These are phyloP conservation scores for Dactylonectria estremocensis DNA, from an alignment of 2,329 filamentous ascomycete species.

Conservation along the genomic window DNA sequence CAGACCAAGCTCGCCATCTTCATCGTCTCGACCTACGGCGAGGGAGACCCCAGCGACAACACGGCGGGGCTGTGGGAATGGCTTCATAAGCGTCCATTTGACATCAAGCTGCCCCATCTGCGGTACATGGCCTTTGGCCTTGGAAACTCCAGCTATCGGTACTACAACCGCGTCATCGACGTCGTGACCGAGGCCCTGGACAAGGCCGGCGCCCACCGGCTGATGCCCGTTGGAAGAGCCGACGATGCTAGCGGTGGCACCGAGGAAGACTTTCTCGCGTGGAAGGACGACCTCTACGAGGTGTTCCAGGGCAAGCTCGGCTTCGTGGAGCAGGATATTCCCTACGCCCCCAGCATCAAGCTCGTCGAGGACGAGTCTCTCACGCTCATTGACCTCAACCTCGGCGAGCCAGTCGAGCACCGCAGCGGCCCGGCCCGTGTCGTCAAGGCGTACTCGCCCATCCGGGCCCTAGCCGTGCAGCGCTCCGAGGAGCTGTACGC, in stretches of 20 bases:
- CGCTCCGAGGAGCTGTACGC: slow-evolving; percentile 38
- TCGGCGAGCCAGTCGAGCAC: slow-evolving; percentile 41
- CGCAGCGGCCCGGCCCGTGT: slow-evolving; percentile 39
- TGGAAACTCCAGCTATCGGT: slow-evolving; percentile 57
- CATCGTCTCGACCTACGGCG: slow-evolving; percentile 57
- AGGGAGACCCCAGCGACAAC: slow-evolving; percentile 60
- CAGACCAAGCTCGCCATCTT: slow-evolving; percentile 52
- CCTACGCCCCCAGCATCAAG: slow-evolving; percentile 40
- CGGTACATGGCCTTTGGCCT: slow-evolving; percentile 56
- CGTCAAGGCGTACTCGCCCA: slow-evolving; percentile 42
- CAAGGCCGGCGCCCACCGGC: slow-evolving; percentile 46
- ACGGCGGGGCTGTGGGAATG: slow-evolving; percentile 51
- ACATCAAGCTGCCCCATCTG: slow-evolving; percentile 40
- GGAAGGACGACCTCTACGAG: slow-evolving; percentile 52
- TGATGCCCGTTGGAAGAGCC: slow-evolving; percentile 49
- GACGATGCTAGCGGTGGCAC: slow-evolving; percentile 52
- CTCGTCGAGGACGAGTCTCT: slow-evolving; percentile 44
- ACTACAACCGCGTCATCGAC: slow-evolving; percentile 56
- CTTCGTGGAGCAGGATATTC: slow-evolving; percentile 41
- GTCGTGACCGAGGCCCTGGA: slow-evolving; percentile 45
- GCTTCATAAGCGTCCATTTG: slow-evolving; percentile 37
- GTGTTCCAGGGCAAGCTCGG: slow-evolving; percentile 39
- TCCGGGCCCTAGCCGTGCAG: slow-evolving; percentile 34
- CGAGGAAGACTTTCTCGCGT: slow-evolving; percentile 56
- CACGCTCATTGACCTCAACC: slow-evolving; percentile 41